These are phyloP conservation scores for Vanilla planifolia DNA, from an alignment of 106 monocot genomes.

Conservation along the genomic window DNA sequence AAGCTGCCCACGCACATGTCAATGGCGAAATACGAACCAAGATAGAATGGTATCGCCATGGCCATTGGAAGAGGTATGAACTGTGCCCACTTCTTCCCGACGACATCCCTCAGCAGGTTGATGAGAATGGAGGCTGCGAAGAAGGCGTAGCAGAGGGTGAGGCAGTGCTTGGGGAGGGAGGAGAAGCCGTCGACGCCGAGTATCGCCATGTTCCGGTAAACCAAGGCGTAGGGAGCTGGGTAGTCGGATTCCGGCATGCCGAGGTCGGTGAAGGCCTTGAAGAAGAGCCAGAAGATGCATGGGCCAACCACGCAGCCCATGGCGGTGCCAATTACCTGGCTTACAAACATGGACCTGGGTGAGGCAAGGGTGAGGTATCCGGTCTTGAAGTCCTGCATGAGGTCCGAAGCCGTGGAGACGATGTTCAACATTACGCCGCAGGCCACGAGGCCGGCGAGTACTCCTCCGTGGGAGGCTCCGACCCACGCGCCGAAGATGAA, in stretches of 20 bases:
- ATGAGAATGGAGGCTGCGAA: constrained; percentile 12
- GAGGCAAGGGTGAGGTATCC: constrained; percentile 54
- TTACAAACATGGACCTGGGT: constrained; percentile 49
- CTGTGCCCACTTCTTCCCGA: constrained; percentile 8
- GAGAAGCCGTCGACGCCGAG: constrained; percentile 28
- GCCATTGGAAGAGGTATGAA: constrained; percentile 27
- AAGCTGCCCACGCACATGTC: constrained; percentile 27
- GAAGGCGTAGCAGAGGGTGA: constrained; percentile 22
- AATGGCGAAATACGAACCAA: constrained; percentile 20
- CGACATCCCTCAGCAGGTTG: constrained; percentile 14
- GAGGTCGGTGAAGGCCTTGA: constrained; percentile 28
- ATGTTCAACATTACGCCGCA: constrained; percentile 53
- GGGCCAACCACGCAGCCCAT: constrained; percentile 62
- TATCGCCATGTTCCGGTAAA: constrained; percentile 42
- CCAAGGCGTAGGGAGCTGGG: constrained; percentile 33
- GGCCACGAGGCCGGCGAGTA: constrained; percentile 36
- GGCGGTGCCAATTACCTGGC: constrained; percentile 52
- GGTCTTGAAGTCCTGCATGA: constrained; percentile 63
- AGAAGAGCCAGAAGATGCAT: constrained; percentile 40
- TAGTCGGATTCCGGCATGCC: constrained; percentile 15
- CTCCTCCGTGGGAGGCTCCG: constrained; percentile 29
- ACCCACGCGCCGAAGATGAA: constrained; percentile 47
- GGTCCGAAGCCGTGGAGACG: constrained; percentile 34
- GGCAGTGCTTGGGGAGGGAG: constrained; percentile 19
- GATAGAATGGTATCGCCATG: constrained; percentile 20